Conservation (phyloP, 2,329 filamentous ascomycete species). For the Fusarium protoensiforme region DNA sequence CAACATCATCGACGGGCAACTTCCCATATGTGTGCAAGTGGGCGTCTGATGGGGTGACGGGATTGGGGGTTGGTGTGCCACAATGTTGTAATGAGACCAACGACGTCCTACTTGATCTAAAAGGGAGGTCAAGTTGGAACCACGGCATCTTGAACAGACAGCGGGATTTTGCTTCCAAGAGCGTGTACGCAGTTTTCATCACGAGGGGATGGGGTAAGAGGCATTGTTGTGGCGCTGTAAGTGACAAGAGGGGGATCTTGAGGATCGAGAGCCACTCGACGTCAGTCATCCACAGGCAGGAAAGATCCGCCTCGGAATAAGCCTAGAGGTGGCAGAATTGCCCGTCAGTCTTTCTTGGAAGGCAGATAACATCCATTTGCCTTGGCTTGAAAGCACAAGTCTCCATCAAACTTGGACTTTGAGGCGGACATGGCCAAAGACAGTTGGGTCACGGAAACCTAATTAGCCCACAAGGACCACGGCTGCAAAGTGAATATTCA, state of each 20-base stretch:
- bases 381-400: neutral
- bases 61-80: neutral
- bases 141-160: neutral
- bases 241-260: constrained; percentile 14
- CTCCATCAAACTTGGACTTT: neutral
- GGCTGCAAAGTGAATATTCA: neutral
- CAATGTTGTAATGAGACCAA: neutral
- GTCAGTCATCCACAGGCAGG: constrained; percentile 5
- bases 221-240: neutral
- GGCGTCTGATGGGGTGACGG: constrained; percentile 8
- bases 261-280: constrained; percentile 3
- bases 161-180: neutral
- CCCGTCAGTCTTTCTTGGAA: neutral
- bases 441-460: neutral
- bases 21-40: constrained; percentile 6
- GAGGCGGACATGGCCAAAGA: neutral
- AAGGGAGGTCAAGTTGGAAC: neutral
- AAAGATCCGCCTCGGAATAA: constrained; percentile 13
- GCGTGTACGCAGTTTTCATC: neutral
- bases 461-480: neutral
- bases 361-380: neutral
- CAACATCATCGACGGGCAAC: neutral
- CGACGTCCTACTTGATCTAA: neutral
- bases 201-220: neutral
- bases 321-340: constrained; percentile 1